Evolutionary conservation across 139 green algal genomes (phyloP), one percentile per base, ranked within the genome.

Genomic region (Parachlorella kessleri): DNA sequence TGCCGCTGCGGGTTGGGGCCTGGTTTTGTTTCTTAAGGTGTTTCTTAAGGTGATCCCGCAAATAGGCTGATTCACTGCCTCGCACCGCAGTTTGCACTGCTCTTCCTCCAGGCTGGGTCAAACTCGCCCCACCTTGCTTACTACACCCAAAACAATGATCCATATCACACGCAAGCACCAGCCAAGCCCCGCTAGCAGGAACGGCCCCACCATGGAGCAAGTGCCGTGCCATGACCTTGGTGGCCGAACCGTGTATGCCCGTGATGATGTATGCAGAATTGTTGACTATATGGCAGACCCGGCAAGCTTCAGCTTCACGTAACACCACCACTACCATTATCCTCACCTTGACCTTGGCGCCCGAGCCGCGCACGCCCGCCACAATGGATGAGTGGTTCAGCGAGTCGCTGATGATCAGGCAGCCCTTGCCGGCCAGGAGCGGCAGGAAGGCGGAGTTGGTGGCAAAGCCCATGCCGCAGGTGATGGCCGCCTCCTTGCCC

Each of bases 91-190:
- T n/a, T n/a, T n/a, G 66, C 83, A 91, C 26, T 95, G 83, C 92
- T 99, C 96, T 1, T 97, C 97, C 86, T 99, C 97, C 97, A 99
- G 99, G 75, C 83, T 94, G 88, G 99, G 99, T 70, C n/a, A n/a
- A n/a, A n/a, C n/a, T n/a, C n/a, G n/a, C n/a, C n/a, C n/a, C n/a
- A n/a, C n/a, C n/a, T n/a, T n/a, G n/a, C n/a, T n/a, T n/a, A n/a
- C n/a, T n/a, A 99, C 95, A 64, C 97, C 97, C 87, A 99, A 97
- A 6, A 99, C 90, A 18, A 99, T 90, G 41, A 99, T 90, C 32
- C 74, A 28, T 66, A 99, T 93, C 88, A 99, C 99, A 73, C 93
- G 97, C 96, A 95, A 99, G 0, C 93, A 92, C 26, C 96, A 82
- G 41, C 90, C 86, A 24, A 99, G 96, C 24, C 96, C 96, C 67